Evolutionary conservation across 108 stramenopile species (phyloP), one percentile per base, ranked within the genome.

Genomic region (Fragilaria radians): DNA sequence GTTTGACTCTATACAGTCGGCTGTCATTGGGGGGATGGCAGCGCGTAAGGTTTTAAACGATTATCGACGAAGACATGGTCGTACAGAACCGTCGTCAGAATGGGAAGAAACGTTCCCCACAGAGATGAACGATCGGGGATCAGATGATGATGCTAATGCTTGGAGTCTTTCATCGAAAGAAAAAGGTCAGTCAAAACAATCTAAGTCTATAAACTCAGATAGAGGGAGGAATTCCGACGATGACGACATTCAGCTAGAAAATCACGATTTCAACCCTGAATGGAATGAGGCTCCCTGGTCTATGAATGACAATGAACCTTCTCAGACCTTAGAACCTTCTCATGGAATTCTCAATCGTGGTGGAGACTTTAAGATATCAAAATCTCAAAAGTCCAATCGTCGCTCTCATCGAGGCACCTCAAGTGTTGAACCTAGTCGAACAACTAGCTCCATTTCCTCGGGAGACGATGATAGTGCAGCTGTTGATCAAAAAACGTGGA

Each of bases 271-370:
- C n/a, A n/a, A n/a, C n/a, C n/a, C n/a, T n/a, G n/a, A n/a, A n/a
- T n/a, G n/a, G n/a, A n/a, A n/a, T n/a, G n/a, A n/a, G n/a, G n/a
- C n/a, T n/a, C n/a, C n/a, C n/a, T 42, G 36, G 36, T 11, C 7
- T 11, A 14, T 14, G 14, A 42, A 42, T 42, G 36, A 42, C 14
- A 14, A 42, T 14, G 36, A 42, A 7, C 11, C 36, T 11, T 7
- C 7, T 42, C 36, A 42, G 14, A 11, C 7, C 14, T 14, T 14
- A 42, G 36, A 42, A 42, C 59, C 59, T 1, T 11, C 11, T 4
- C 73, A 68, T 36, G 62, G 74, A 23, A 36, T 73, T 5, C 46
- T 73, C 0, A 66, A 73, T 57, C 63, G 71, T 14, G 71, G 71
- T 9, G 74, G 68, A 14, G 56, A 22, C 2, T 66, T 72, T 58